Evolutionary conservation across 2,329 filamentous ascomycete species (phyloP).

Genomic region (Microsporum ferrugineum): DNA sequence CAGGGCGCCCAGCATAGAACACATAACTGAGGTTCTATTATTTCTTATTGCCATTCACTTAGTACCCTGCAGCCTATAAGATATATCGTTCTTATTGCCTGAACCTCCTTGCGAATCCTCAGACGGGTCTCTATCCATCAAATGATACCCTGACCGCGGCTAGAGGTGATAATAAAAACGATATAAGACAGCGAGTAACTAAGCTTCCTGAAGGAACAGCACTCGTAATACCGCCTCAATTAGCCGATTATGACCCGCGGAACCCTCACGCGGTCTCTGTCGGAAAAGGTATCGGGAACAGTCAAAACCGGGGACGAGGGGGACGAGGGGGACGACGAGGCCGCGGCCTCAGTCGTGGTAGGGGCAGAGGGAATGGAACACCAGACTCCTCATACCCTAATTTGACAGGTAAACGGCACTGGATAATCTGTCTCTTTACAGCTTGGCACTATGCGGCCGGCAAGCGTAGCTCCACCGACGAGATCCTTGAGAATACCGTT

Average conservation of each 20-base stretch:
- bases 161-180: neutral
- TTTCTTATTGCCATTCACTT: neutral
- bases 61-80: constrained; percentile 43
- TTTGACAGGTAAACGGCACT: constrained; percentile 31
- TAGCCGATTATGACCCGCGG: constrained; percentile 20
- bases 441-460: constrained; percentile 38
- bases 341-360: neutral
- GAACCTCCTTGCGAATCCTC: constrained; percentile 11
- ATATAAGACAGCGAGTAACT: constrained; percentile 3
- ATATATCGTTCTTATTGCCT: constrained; percentile 41
- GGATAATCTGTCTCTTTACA: constrained; percentile 50
- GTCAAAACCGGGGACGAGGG: neutral
- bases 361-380: neutral
- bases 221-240: constrained; percentile 43
- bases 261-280: neutral
- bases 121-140: constrained; percentile 7
- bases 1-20: neutral
- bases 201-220: constrained; percentile 36
- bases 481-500: constrained; percentile 41
- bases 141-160: neutral
- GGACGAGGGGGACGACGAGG: neutral
- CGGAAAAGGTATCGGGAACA: neutral
- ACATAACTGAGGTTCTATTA: neutral
- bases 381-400: neutral
- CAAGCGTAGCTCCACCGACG: constrained; percentile 25